These are phyloP conservation scores for Phoenix roebelenii DNA, from an alignment of 176 grass and related monocot genomes.

Conservation along the genomic window DNA sequence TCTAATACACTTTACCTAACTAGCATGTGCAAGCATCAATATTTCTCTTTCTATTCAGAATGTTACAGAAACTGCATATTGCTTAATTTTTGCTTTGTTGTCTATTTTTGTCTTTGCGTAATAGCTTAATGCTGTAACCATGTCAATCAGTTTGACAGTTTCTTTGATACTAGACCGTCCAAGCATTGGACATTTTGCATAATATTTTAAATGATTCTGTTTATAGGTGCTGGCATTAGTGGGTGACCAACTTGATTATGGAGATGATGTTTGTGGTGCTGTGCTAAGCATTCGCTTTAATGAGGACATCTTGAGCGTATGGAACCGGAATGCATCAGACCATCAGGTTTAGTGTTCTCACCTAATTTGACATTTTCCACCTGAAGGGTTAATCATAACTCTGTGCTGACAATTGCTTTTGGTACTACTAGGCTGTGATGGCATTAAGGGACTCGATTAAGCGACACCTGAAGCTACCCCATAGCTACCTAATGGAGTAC, in stretches of 20 bases:
- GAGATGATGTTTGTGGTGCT: constrained; percentile 80
- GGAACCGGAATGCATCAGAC: constrained; percentile 89
- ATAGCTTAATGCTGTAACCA: no score
- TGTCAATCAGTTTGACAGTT: no score
- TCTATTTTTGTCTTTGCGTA: no score
- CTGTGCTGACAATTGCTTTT: constrained; percentile 3
- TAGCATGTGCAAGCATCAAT: no score
- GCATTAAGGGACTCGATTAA: constrained; percentile 87
- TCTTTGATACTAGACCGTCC: no score
- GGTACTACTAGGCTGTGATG: constrained; percentile 57
- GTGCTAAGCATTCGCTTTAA: constrained; percentile 87
- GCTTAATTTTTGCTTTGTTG: no score
- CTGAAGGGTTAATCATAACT: background rate
- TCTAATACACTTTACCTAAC: no score
- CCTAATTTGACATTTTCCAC: background rate
- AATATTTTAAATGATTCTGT: background rate
- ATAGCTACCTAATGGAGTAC: constrained; percentile 97
- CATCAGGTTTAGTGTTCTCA: constrained; percentile 43
- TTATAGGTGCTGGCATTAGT: constrained; percentile 77
- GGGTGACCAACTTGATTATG: constrained; percentile 89
- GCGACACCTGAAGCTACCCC: constrained; percentile 84
- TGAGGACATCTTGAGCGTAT: constrained; percentile 94
- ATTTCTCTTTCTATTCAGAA: no score
- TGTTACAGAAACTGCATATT: no score
- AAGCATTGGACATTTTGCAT: no score